Base-by-base conservation (phyloP, 345 rosid species). In the Balakata baccata region DNA sequence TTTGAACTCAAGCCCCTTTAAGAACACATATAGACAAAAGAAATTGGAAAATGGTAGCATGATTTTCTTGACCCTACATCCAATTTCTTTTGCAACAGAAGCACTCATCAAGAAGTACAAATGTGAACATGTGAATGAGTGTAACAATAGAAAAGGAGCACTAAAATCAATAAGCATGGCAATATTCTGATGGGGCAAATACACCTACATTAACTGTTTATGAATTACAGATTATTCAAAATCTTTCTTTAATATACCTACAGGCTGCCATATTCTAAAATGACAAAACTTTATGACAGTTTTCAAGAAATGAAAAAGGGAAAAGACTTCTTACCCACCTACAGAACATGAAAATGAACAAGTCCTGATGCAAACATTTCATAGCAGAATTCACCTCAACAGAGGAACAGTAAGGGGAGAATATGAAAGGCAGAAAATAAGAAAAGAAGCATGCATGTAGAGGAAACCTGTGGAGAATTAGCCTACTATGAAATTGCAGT, bases 51-150 rank as follows among this genome's bases (percentile, higher is more conserved):
- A 63, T 9, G 23, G 11, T 29, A 52, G 18, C 25, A 47, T 60
- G 23, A 73, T 70, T 52, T 68, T 6, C 43, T 39, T 60, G 78
- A 70, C 75, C 85, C 78, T 73, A 75, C 68, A 47, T 53, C 73
- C 70, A 60, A 71, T 43, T 46, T 64, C 60, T 60, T 5, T 38
- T 41, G 60, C 70, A 45, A 38, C 67, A 73, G 52, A 70, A 69
- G 71, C 71, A 68, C 7, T 45, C 62, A 47, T 61, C 9, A 12
- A 67, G 74, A 62, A 41, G 54, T 47, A 47, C 16, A 11, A 16
- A 22, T 10, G 47, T 4, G 57, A 62, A 29, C 34, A 29, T n/a
- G n/a, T n/a, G n/a, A n/a, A 66, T 69, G 53, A 51, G 64, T 43
- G 58, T 43, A 17, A 70, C 66, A 46, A 14, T 11, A 51, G 59